These are phyloP conservation scores for Pleurozium schreberi DNA, from an alignment of 225 moss, liverwort and hornwort genomes.

Conservation along the genomic window DNA sequence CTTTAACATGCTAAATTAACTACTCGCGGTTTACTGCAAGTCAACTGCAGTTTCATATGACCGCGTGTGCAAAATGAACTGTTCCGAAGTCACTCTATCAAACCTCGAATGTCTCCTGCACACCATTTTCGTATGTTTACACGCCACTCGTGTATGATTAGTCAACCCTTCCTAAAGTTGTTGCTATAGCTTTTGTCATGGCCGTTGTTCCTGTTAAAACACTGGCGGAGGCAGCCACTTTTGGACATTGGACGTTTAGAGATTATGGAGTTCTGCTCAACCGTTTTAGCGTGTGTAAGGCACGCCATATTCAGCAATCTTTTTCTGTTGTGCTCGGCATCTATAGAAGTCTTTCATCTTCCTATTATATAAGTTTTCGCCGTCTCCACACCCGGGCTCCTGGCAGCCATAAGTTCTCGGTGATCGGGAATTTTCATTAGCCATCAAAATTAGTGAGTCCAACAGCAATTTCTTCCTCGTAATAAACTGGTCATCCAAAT, in stretches of 20 bases:
- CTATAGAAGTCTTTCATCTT: slow-evolving; percentile 3
- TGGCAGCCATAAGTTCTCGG: background rate
- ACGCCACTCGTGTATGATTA: background rate
- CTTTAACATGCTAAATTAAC: too few relatives aligned
- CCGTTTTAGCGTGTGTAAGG: background rate
- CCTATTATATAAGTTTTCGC: background rate
- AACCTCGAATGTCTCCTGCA: background rate
- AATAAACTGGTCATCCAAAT: background rate
- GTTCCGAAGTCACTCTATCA: background rate
- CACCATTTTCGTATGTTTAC: background rate
- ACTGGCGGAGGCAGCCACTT: background rate
- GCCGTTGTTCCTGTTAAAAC: background rate
- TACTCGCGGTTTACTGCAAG: background rate
- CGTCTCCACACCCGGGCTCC: background rate
- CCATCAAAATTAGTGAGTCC: background rate
- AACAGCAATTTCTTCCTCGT: background rate
- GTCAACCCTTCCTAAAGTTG: background rate
- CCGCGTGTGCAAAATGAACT: background rate
- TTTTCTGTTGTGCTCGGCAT: background rate
- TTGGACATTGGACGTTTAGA: too few relatives aligned
- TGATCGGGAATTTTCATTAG: background rate
- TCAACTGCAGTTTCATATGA: background rate
- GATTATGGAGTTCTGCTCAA: background rate
- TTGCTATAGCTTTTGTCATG: background rate
- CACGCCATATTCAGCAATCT: background rate